Conservation (phyloP, 2,329 filamentous ascomycete species). For the Fusarium sambucinum region DNA sequence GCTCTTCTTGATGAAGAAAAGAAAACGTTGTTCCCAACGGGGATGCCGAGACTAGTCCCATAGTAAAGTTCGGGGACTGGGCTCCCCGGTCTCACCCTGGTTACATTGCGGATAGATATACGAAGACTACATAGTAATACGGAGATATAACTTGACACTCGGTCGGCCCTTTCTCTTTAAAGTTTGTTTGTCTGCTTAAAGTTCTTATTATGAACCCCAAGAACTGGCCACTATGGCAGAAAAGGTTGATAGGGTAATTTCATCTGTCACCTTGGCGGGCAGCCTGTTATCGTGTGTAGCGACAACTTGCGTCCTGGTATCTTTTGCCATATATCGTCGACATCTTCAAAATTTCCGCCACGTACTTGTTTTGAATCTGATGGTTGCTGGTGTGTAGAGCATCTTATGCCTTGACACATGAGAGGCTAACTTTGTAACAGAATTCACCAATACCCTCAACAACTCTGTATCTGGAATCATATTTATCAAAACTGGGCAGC, state of each 20-base stretch:
- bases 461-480: slow-evolving; percentile 44
- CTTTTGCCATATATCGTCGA: slow-evolving; percentile 40
- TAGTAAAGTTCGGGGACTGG: slow-evolving; percentile 13
- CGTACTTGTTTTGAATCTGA: slow-evolving; percentile 41
- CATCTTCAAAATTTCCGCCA: slow-evolving; percentile 44
- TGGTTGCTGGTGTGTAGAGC: slow-evolving; percentile 38
- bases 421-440: slow-evolving; percentile 2
- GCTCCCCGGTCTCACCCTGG: slow-evolving; percentile 19
- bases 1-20: background rate
- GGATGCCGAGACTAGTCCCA: slow-evolving; percentile 10
- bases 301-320: slow-evolving; percentile 39
- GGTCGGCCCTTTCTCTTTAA: background rate
- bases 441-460: slow-evolving; percentile 44
- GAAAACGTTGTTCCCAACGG: background rate
- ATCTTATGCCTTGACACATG: too few species aligned
- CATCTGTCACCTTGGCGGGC: slow-evolving; percentile 43
- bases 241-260: slow-evolving; percentile 35
- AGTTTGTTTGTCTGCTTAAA: background rate
- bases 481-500: slow-evolving; percentile 21
- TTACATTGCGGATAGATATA: slow-evolving; percentile 11
- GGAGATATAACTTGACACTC: slow-evolving; percentile 4
- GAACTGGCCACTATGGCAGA: slow-evolving; percentile 22
- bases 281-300: slow-evolving; percentile 40
- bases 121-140: background rate
- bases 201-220: slow-evolving; percentile 12